Evolutionary conservation across 108 stramenopile species (phyloP).

Genomic region (Epithemia pelagica): DNA sequence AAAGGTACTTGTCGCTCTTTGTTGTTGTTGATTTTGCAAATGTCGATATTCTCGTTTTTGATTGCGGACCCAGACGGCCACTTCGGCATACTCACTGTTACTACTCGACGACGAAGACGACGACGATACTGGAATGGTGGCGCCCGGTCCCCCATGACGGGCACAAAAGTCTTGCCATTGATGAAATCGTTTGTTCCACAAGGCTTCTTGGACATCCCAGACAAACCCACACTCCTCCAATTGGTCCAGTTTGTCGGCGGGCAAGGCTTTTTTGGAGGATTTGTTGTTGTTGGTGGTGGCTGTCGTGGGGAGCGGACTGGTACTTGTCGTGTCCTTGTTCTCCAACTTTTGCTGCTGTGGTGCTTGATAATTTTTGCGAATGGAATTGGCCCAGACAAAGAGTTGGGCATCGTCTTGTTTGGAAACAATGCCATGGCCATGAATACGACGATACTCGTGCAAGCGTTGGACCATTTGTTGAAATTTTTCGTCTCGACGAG

Average conservation of each 20-base stretch:
- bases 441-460: constrained; percentile 13
- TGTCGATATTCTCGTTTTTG: constrained; percentile 30
- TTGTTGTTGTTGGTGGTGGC: background rate
- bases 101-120: no score
- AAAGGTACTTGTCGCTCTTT: background rate
- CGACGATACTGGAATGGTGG: no score
- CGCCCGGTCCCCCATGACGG: no score
- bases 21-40: constrained; percentile 5
- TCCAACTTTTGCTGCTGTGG: background rate
- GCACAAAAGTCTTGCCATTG: constrained; percentile 25
- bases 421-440: constrained; percentile 29
- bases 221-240: constrained; percentile 12
- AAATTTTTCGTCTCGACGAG: constrained; percentile 11
- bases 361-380: constrained; percentile 26
- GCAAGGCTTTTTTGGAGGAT: background rate
- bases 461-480: constrained; percentile 20
- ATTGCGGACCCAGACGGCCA: constrained; percentile 35
- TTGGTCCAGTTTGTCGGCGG: background rate
- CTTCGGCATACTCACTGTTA: constrained; percentile 23
- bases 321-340: constrained; percentile 2
- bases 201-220: constrained; percentile 19
- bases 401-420: constrained; percentile 28
- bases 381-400: constrained; percentile 11
- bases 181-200: constrained; percentile 35
- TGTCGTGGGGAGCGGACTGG: background rate